Conservation (phyloP, 257 asterid genomes). For the Buddleja alternifolia region DNA sequence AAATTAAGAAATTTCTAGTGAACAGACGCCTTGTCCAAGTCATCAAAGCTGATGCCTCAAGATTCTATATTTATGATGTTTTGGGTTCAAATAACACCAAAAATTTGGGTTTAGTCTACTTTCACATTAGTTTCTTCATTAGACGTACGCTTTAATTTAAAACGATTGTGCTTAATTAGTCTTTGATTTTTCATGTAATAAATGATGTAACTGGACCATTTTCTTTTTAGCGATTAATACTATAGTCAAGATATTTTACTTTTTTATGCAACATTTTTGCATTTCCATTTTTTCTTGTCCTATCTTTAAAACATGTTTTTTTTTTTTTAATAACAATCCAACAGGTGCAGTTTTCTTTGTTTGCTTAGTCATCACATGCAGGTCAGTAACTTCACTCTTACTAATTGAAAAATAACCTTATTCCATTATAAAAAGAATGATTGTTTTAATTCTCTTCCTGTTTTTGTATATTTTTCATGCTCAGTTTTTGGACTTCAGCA, state of each 20-base stretch:
- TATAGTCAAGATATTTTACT: no score
- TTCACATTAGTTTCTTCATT: no score
- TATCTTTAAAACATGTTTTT: slow-evolving; percentile 23
- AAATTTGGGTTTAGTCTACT: no score
- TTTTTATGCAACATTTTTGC: background rate
- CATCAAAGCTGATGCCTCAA: no score
- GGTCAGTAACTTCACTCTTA: slow-evolving; percentile 51
- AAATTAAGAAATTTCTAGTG: background rate
- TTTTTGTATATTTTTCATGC: slow-evolving; percentile 18
- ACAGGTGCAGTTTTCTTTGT: slow-evolving; percentile 94
- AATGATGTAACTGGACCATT: background rate
- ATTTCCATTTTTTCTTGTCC: background rate
- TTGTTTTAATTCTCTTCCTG: slow-evolving; percentile 11
- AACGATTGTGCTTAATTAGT: background rate
- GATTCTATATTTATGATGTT: no score
- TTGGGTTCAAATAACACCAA: no score
- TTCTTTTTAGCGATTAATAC: no score
- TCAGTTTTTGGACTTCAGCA: slow-evolving; percentile 94
- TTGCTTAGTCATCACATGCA: slow-evolving; percentile 89
- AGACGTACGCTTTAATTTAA: no score
- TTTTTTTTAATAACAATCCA: slow-evolving; percentile 11
- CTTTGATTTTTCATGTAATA: background rate
- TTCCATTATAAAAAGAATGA: slow-evolving; percentile 17
- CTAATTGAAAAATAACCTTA: background rate
- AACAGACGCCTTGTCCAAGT: background rate